Percentiles rank a stretch among this genome's conserved stretches.
Conservation (phyloP, 352 stramenopile genomes). For the Vaucheria bursata region DNA sequence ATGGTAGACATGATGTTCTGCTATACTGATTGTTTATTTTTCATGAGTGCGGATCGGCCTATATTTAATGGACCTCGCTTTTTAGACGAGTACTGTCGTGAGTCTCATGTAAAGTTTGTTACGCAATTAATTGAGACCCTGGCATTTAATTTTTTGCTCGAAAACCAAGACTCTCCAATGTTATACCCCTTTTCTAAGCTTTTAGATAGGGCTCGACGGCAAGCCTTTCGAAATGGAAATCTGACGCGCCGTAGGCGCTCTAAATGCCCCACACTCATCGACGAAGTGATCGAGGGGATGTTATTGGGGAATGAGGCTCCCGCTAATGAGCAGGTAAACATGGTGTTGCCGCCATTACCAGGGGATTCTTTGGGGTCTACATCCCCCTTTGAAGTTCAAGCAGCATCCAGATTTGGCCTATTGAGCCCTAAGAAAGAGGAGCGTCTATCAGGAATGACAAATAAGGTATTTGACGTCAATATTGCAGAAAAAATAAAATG, state of each 20-base stretch:
- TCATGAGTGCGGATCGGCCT: constrained; percentile 34
- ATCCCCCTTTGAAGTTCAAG: too few relatives aligned
- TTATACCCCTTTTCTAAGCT: constrained; percentile 29
- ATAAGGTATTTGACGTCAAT: too few relatives aligned
- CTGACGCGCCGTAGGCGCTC: too few relatives aligned
- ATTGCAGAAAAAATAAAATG: too few relatives aligned
- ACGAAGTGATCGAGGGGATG: neutral
- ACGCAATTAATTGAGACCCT: constrained; percentile 35
- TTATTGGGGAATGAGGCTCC: neutral
- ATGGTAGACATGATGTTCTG: constrained; percentile 45
- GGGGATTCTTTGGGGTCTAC: too few relatives aligned
- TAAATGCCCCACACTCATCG: too few relatives aligned
- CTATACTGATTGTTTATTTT: constrained; percentile 45
- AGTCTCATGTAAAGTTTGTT: constrained; percentile 32
- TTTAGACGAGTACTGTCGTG: constrained; percentile 40
- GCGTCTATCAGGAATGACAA: too few relatives aligned
- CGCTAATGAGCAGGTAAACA: neutral
- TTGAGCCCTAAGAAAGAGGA: too few relatives aligned
- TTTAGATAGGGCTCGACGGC: constrained; percentile 23
- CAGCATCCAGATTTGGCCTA: too few relatives aligned
- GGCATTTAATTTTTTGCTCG: constrained; percentile 42
- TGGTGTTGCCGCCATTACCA: neutral
- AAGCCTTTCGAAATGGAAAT: neutral
- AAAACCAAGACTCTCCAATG: constrained; percentile 30
- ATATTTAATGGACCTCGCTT: constrained; percentile 45